Base-by-base conservation (phyloP, 306 rosid genomes). In the Coriaria nepalensis region DNA sequence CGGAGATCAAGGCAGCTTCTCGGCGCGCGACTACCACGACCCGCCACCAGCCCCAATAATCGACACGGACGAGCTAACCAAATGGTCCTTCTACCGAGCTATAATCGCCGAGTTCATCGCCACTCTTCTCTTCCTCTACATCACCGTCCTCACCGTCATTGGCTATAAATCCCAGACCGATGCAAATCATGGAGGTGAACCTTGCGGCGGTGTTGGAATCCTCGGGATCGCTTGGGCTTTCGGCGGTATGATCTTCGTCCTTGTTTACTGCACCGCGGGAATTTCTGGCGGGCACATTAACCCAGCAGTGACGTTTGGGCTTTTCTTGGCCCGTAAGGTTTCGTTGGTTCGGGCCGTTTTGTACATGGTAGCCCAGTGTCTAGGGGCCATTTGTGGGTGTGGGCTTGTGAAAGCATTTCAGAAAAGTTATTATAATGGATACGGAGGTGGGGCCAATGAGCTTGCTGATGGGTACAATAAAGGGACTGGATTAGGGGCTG, bases 51-150 rank as follows among this genome's bases (percentile, higher is more conserved):
- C 81, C 0, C 87, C 80, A 0, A 43, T 87, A 35, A 35, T 80
- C 34, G 94, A 87, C 64, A 6, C 77, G 6, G 35, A 35, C 1
- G 96, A 87, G 62, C 61, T 87, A 6, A 7, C 38, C 5, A 49
- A 62, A 35, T 83, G 96, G 96, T 87, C 96, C n/a, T 87, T 83
- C 11, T 75, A 83, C 63, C 66, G 96, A 15, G 93, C 94, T 29
- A 52, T 80, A 48, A 83, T 87, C 0, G 96, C 96, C 5, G 94
- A 87, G 76, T 87, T 87, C 57, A 66, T 83, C 8, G 96, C 96
- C 55, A 83, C 96, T 1, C 85, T 87, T 44, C 69, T 87, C 72
- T 83, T 87, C 73, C 56, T 87, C 57, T 87, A 82, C 55, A 13
- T 87, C 59, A 74, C 80, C 7, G 67, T 75, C 4, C 56, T 75